Base-by-base conservation (phyloP, 2,329 filamentous ascomycete genomes). In the Fusarium sp. region DNA sequence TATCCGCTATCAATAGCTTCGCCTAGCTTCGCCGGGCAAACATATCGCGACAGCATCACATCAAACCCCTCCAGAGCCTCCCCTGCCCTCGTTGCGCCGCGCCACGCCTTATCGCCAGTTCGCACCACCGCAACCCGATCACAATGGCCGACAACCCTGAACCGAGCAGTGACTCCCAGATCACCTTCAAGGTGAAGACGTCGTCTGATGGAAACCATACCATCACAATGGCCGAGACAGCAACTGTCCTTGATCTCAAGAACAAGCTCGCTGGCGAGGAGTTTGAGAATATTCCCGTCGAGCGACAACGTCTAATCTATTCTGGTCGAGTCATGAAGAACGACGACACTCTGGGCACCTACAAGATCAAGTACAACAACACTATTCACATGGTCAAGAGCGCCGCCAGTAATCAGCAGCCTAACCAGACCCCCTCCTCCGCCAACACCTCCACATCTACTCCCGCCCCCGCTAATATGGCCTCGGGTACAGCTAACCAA, bases 171-270 rank as follows among this genome's bases (percentile, higher is more conserved):
- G 91, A 93, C 73, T 80, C 88, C 72, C 88, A 93, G 72, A 81
- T 99, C 80, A 96, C 91, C 76, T 98, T 99, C 86, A 95, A 93
- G 80, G 89, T 99, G 79, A 99, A 98, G 83, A 91, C 92, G n/a
- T 93, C 92, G n/a, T 90, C 89, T 70, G 93, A 97, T 74, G 88
- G 86, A 75, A 92, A 91, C 77, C 93, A 92, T 74, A 88, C 86
- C 48, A 82, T 99, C 74, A 96, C 92, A 53, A 88, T 98, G 73
- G 79, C 90, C 55, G 85, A 90, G 66, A 85, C 87, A 32, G 91
- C 90, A 44, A 91, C 90, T 7, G 90, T 98, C 39, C 83, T 86
- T 54, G 93, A 97, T 61, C 85, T 99, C 70, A 99, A 99, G 84
- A 86, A 85, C 62, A 97, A 94, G 82, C 88, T 99, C 35, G 87